Percentiles rank a stretch among this genome's conserved stretches.
Conservation (phyloP, 805 yeast genomes). For the Lachancea sp. region DNA sequence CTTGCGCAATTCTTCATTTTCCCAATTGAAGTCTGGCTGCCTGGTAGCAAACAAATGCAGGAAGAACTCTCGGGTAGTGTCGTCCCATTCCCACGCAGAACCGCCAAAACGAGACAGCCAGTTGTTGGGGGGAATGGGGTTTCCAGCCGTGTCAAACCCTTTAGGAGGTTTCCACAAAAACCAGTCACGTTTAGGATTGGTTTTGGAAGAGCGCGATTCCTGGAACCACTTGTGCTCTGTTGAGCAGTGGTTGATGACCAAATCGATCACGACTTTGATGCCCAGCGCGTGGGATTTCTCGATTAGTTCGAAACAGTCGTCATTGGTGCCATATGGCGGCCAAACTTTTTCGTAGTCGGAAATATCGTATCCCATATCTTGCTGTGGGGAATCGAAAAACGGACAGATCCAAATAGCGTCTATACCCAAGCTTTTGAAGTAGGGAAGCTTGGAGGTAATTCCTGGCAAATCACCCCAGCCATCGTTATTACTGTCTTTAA, state of each 20-base stretch:
- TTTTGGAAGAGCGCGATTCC: conserved; percentile 45
- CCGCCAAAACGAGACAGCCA: conserved; percentile 50
- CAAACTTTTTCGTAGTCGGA: conserved; percentile 46
- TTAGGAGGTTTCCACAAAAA: conserved; percentile 46
- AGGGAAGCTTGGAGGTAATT: conserved; percentile 45
- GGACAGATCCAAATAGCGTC: conserved; percentile 55
- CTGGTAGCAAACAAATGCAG: conserved; percentile 45
- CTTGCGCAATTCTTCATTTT: conserved; percentile 33
- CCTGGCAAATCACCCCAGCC: conserved; percentile 56
- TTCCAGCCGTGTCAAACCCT: conserved; percentile 41
- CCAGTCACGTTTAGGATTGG: conserved; percentile 48
- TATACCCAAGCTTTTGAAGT: conserved; percentile 43
- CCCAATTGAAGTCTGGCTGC: conserved; percentile 63
- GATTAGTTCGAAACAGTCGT: conserved; percentile 46
- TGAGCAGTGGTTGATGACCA: conserved; percentile 56
- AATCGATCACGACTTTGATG: conserved; percentile 47
- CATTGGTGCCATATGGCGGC: conserved; percentile 48
- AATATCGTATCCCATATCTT: conserved; percentile 60
- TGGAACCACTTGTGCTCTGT: conserved; percentile 52
- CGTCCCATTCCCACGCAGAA: conserved; percentile 54
- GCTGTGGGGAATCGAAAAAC: conserved; percentile 52
- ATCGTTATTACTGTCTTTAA: conserved; percentile 52
- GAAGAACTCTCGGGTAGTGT: conserved; percentile 48
- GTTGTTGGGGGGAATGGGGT: conserved; percentile 50
- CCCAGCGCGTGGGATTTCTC: conserved; percentile 43